Evolutionary conservation across 768 basidiomycete genomes (phyloP).

Genomic region (Pisolithus tinctorius): DNA sequence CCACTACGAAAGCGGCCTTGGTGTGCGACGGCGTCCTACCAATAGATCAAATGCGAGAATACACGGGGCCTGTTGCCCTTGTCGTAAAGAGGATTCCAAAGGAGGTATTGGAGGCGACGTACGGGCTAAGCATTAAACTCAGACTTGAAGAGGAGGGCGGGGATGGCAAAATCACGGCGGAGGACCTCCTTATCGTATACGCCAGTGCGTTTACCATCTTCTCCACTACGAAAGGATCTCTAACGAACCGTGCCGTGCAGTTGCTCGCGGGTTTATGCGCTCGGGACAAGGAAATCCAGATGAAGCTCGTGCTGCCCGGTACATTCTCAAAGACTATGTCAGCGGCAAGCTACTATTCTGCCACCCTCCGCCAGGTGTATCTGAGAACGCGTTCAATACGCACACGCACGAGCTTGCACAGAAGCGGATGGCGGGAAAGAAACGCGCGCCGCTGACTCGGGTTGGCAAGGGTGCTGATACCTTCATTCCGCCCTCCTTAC

Average conservation of each 20-base stretch:
- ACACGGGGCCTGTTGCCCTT: conserved; percentile 77
- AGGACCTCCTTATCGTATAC: conserved; percentile 81
- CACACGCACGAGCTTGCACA: conserved; percentile 58
- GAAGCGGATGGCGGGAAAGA: conserved; percentile 62
- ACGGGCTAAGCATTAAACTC: conserved; percentile 73
- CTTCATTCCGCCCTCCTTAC: conserved; percentile 43
- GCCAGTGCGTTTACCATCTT: conserved; percentile 65
- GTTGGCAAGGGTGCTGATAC: conserved; percentile 84
- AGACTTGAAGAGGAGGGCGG: conserved; percentile 75
- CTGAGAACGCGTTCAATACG: conserved; percentile 68
- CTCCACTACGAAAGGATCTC: not conserved
- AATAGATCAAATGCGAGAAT: conserved; percentile 94
- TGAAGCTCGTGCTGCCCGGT: conserved; percentile 88
- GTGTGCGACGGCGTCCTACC: conserved; percentile 96
- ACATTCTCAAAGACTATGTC: conserved; percentile 94
- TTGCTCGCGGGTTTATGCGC: conserved; percentile 87
- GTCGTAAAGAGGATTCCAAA: conserved; percentile 75
- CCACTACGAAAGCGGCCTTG: conserved; percentile 91
- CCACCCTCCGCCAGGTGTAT: conserved; percentile 73
- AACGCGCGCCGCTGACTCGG: conserved; percentile 81
- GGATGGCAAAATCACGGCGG: conserved; percentile 63
- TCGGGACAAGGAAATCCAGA: conserved; percentile 97
- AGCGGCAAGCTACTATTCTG: conserved; percentile 89
- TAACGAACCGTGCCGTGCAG: conserved; percentile 37
- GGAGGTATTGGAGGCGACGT: conserved; percentile 81